Evolutionary conservation across 2,329 filamentous ascomycete species (phyloP).

Genomic region (Coleophoma crateriformis): DNA sequence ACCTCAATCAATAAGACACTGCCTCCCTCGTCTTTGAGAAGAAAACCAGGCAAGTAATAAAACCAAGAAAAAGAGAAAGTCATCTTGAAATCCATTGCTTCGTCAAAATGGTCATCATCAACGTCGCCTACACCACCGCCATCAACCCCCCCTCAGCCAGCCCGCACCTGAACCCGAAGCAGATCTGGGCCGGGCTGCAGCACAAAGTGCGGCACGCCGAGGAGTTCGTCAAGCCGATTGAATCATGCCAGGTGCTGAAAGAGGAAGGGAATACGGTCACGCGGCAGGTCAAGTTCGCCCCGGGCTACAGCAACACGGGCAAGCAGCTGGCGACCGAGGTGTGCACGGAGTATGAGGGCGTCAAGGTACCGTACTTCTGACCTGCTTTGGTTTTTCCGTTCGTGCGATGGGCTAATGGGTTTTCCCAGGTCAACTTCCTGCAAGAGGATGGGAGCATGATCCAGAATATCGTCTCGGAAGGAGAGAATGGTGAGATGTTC

Average conservation of each 20-base stretch:
- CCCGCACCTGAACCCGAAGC: constrained; percentile 23
- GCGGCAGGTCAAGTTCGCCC: constrained; percentile 7
- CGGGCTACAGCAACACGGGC: background rate
- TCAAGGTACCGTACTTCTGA: background rate
- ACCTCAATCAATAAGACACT: too few species aligned
- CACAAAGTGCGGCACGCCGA: constrained; percentile 21
- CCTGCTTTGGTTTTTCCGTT: background rate
- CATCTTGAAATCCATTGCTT: background rate
- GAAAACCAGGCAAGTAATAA: too few species aligned
- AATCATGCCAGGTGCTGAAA: constrained; percentile 6
- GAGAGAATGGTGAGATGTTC: constrained; percentile 23
- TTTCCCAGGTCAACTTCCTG: constrained; percentile 4
- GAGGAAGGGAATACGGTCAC: constrained; percentile 7
- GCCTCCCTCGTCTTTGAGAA: too few species aligned
- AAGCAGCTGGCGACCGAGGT: constrained; percentile 4
- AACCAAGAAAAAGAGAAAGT: too few species aligned
- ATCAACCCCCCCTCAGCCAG: constrained; percentile 28
- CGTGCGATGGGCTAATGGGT: background rate
- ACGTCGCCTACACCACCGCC: constrained; percentile 30
- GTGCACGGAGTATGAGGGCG: background rate
- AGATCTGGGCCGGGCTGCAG: constrained; percentile 30
- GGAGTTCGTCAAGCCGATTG: constrained; percentile 20
- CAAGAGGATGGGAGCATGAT: constrained; percentile 17
- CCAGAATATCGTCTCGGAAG: constrained; percentile 27
- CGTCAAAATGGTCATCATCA: constrained; percentile 7